A percentile compares a stretch with the other conserved stretches of the same genome.
These are phyloP conservation scores for Cystobasidiopsis lactophilus DNA, from an alignment of 768 basidiomycete species.

Conservation along the genomic window DNA sequence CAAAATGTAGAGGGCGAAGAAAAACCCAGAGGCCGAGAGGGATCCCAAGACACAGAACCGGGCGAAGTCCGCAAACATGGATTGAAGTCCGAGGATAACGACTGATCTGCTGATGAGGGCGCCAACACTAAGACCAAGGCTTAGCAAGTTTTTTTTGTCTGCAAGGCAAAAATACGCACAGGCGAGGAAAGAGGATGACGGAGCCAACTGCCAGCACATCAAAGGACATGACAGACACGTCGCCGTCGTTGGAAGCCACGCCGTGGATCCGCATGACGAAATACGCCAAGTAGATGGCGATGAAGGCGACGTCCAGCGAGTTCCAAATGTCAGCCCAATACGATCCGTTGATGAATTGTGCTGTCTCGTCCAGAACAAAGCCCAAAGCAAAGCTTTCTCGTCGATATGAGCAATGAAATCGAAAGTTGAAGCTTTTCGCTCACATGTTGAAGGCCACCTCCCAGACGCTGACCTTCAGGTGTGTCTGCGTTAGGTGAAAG, in stretches of 20 bases:
- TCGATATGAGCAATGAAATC: too few relatives aligned
- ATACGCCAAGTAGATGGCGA: neutral
- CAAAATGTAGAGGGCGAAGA: neutral
- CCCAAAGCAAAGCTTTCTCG: neutral
- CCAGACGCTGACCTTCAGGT: constrained; percentile 1
- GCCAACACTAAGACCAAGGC: neutral
- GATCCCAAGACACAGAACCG: neutral
- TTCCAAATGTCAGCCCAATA: too few relatives aligned
- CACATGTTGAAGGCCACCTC: neutral
- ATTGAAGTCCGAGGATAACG: neutral
- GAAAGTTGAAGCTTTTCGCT: neutral
- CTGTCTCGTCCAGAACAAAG: neutral
- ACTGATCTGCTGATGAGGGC: neutral
- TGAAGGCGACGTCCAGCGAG: too few relatives aligned
- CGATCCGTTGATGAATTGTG: neutral
- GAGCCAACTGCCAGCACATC: neutral
- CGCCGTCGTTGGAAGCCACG: neutral
- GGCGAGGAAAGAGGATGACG: neutral
- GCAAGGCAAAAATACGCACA: neutral
- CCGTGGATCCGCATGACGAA: neutral
- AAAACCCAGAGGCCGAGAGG: neutral
- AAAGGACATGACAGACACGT: neutral
- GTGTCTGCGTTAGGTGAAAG: neutral
- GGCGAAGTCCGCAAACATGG: neutral
- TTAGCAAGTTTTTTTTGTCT: neutral